Base-by-base conservation (phyloP, 257 asterid genomes). In the Eustoma russellianum region DNA sequence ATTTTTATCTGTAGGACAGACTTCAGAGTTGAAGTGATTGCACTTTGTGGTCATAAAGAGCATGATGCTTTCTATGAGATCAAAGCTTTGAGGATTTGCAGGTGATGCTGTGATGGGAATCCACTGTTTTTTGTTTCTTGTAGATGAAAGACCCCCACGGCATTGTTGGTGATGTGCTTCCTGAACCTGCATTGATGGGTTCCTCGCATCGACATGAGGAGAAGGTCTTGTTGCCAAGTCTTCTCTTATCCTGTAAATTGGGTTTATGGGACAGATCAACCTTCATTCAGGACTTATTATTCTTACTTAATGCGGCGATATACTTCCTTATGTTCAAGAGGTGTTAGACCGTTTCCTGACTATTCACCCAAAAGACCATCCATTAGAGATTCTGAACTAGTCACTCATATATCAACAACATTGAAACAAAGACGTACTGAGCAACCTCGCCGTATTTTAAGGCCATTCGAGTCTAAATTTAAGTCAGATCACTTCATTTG, bases 301-400 rank as follows among this genome's bases (percentile, higher is more conserved):
- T 68, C 66, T 51, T 68, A 50, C 59, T 71, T 52, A n/a, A 33
- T 30, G 53, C 67, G 62, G 24, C 65, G 60, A 51, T 19, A 60
- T 17, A 61, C 78, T 60, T 64, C 73, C 35, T 58, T 76, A 56
- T 59, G 61, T 60, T 63, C 70, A 60, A 69, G 59, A 19, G 64
- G 55, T 51, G 49, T 50, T 12, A 73, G 96, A 63, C 64, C 94
- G 18, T 91, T 91, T 68, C 98, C 97, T 41, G 81, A 84, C 67
- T 91, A 87, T 68, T 87, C 88, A 14, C 81, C 93, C 0, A 87
- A 80, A 70, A 91, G 68, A 59, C 94, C 90, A 48, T 78, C 93
- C 34, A 63, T 80, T 66, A 75, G 60, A 72, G 97, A 91, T 60
- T 70, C 88, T 17, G 90, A 87, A 48, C 65, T 91, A 13, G 92